Base-by-base conservation (phyloP, 2,329 filamentous ascomycete genomes). In the Fusarium staphyleae region DNA sequence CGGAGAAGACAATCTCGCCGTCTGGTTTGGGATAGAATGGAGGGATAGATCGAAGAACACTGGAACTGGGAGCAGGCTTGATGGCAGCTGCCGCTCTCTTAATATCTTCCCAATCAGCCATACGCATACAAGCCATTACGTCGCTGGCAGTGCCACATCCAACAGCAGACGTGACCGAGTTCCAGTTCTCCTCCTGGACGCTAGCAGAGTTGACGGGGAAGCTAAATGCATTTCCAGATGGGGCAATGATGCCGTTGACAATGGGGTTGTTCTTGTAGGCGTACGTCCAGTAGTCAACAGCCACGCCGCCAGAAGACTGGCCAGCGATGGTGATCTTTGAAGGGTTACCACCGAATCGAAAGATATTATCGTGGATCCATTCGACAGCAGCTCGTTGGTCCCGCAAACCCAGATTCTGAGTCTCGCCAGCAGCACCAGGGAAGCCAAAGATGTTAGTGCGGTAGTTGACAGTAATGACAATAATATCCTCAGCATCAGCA, bases 201-300 rank as follows among this genome's bases (percentile, higher is more conserved):
- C 66, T 65, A 0, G 56, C 60, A 2, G 69, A 61, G 45, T 79
- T 79, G 15, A 74, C 61, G 4, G 74, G 70, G 57, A 82, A 79
- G 62, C 78, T 78, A 16, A 77, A 74, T 0, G 73, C 77, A 3
- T 74, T 78, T 1, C 72, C 80, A 30, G 79, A 81, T 5, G 76
- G 71, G 3, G 75, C 69, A 48, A 82, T 78, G 9, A 81, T 67
- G 3, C 73, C 78, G 6, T 71, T 66, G n/a, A 75, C 74, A 18
- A 83, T 83, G 5, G 81, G 78, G 34, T 83, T 77, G 0, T 77
- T 49, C 2, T 60, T 40, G 78, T 77, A 81, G 3, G 80, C 77
- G 44, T 80, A 82, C 5, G 77, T 72, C 70, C 77, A 80, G 62
- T 77, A 75, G 56, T 82, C 79, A 0, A 76, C 75, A 1, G 73